Conservation (phyloP, 805 yeast species). For the Torulaspora delbrueckii region DNA sequence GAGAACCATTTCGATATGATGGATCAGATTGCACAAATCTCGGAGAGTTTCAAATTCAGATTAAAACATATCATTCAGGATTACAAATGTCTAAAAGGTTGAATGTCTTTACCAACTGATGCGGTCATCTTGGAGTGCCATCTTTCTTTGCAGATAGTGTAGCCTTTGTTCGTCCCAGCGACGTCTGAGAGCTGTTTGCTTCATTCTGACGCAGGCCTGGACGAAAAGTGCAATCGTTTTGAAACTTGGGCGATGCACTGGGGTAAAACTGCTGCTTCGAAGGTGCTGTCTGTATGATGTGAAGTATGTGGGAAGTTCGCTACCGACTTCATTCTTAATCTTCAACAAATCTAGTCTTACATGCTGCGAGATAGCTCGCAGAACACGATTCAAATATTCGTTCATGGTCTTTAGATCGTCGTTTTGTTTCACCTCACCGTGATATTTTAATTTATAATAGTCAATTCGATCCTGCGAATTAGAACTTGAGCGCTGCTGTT, state of each 20-base stretch:
- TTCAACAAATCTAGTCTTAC: slow-evolving; percentile 29
- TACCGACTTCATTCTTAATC: slow-evolving; percentile 21
- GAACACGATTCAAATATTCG: slow-evolving; percentile 31
- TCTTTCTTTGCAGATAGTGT: slow-evolving; percentile 26
- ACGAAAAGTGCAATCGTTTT: slow-evolving; percentile 31
- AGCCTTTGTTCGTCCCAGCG: slow-evolving; percentile 29
- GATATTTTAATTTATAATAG: slow-evolving; percentile 31
- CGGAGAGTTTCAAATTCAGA: slow-evolving; percentile 38
- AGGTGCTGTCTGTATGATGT: neutral
- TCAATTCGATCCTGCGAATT: slow-evolving; percentile 24
- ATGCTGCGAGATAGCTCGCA: slow-evolving; percentile 30
- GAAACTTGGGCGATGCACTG: slow-evolving; percentile 19
- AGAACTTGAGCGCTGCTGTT: slow-evolving; percentile 10
- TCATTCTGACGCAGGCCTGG: slow-evolving; percentile 30
- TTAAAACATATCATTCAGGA: slow-evolving; percentile 31
- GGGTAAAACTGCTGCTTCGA: neutral
- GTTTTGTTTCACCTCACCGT: slow-evolving; percentile 31
- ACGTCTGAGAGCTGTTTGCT: slow-evolving; percentile 20
- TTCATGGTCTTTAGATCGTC: slow-evolving; percentile 32
- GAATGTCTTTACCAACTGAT: slow-evolving; percentile 21
- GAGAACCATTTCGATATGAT: slow-evolving; percentile 51
- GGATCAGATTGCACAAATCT: slow-evolving; percentile 44
- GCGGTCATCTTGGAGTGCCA: slow-evolving; percentile 23
- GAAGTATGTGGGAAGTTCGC: slow-evolving; percentile 3
- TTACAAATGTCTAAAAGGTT: slow-evolving; percentile 14